Conservation (phyloP, 257 asterid species). For the Nicotiana otophora region DNA sequence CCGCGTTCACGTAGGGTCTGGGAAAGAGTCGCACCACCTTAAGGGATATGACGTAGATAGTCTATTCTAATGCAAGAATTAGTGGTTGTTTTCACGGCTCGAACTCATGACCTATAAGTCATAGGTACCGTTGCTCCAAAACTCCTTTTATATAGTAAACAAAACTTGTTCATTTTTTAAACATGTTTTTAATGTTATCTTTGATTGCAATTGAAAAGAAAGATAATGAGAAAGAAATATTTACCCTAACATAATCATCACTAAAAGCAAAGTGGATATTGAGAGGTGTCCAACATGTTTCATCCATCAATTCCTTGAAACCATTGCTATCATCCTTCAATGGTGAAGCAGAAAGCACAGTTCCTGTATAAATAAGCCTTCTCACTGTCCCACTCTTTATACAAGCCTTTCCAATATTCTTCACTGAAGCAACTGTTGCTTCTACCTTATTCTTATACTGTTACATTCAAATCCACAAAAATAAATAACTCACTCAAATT, state of each 20-base stretch:
- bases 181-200: no score
- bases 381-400: conserved; percentile 25
- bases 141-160: background rate
- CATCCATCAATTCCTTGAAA: conserved; percentile 32
- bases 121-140: no score
- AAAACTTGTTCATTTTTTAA: background rate
- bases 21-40: no score
- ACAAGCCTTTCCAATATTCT: conserved; percentile 27
- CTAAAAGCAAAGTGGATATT: background rate
- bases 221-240: background rate
- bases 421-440: conserved; percentile 31
- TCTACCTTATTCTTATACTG: conserved; percentile 19
- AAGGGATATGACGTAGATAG: no score
- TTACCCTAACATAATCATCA: conserved; percentile 8
- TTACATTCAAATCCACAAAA: background rate
- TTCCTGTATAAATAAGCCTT: conserved; percentile 30
- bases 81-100: no score
- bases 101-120: no score
- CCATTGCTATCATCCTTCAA: conserved; percentile 29
- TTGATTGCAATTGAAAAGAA: no score
- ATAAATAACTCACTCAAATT: background rate
- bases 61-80: no score
- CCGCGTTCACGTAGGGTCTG: accelerated
- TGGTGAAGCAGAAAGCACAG: conserved; percentile 32
- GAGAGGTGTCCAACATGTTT: conserved; percentile 45